Evolutionary conservation across 1,284 basidiomycete genomes (phyloP), one percentile per base, ranked within the genome.

Genomic region (Marasmius tenuissimus): DNA sequence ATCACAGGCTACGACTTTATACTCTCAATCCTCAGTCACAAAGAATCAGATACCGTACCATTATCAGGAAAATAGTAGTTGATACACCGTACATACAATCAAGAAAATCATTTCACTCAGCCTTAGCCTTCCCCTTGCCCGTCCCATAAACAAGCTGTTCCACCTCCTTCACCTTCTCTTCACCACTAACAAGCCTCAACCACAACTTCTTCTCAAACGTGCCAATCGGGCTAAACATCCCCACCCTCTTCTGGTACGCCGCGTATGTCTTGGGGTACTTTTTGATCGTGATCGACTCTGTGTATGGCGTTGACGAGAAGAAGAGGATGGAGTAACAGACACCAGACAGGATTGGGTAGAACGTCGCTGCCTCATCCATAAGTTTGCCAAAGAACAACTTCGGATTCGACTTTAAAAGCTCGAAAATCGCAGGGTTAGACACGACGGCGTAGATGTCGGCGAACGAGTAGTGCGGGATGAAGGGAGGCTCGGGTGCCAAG

Each of bases 271-370:
- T 72, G 1, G 91, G 87, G 70, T 97, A 97, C 74, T 97, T 97
- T 51, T 78, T 72, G 22, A 73, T 68, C 5, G 92, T 89, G 69
- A 97, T 94, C 57, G 81, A 82, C 76, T 97, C 95, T 0, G 94
- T 93, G 72, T 91, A 92, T 34, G 73, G 65, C 0, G 94, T 94
- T 27, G 92, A 93, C 1, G 83, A 80, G 70, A 85, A 78, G 78
- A 95, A 94, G 3, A 96, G 81, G 16, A 78, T 63, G 64, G 86
- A 86, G 14, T 91, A 78, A n/a, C 82, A 77, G 20, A 88, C 63
- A 7, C 84, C 81, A 0, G 89, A 88, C 14, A 78, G 59, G 22
- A 89, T 71, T 9, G 82, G 78, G 61, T 69, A 79, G 61, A 81
- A 69, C 48, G 74, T 71, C 12, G 69, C 70, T 35, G 79, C 63